Evolutionary conservation across 192 early-diverging fungal species (phyloP).

Genomic region (Lunasporangiospora selenospora): DNA sequence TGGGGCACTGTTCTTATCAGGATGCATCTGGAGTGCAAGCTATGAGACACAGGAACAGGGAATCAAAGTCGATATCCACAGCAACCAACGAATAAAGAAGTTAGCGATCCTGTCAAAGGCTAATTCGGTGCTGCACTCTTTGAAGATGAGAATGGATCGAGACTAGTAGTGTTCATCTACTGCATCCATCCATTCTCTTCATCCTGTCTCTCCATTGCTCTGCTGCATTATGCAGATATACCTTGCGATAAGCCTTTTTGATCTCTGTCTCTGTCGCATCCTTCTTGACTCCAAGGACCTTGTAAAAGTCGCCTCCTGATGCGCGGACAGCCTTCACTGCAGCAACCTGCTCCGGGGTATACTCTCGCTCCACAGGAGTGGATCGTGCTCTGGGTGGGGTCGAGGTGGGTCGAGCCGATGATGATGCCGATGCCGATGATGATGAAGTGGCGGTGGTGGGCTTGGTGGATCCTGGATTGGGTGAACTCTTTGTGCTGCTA

Average conservation of each 20-base stretch:
- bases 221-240: too few species aligned
- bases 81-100: too few species aligned
- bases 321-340: slow-evolving; percentile 83
- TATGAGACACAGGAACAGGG: too few species aligned
- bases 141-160: too few species aligned
- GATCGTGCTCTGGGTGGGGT: slow-evolving; percentile 22
- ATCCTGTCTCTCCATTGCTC: too few species aligned
- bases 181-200: slow-evolving; percentile 1
- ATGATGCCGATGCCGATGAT: slow-evolving; percentile 3
- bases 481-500: slow-evolving; percentile 29
- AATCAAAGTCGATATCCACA: too few species aligned
- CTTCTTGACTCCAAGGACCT: slow-evolving; percentile 78
- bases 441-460: too few species aligned
- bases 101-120: too few species aligned
- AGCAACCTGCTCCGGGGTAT: slow-evolving; percentile 77
- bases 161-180: too few species aligned
- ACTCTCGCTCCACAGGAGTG: slow-evolving; percentile 56
- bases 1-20: slow-evolving; percentile 95
- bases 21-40: slow-evolving; percentile 94
- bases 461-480: slow-evolving; percentile 18
- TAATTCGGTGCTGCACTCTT: too few species aligned
- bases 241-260: slow-evolving; percentile 95
- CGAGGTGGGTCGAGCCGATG: slow-evolving; percentile 18
- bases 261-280: slow-evolving; percentile 82
- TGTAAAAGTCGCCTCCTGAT: slow-evolving; percentile 84